Conservation (phyloP, 805 yeast genomes). For the Pichia ethanolica region DNA sequence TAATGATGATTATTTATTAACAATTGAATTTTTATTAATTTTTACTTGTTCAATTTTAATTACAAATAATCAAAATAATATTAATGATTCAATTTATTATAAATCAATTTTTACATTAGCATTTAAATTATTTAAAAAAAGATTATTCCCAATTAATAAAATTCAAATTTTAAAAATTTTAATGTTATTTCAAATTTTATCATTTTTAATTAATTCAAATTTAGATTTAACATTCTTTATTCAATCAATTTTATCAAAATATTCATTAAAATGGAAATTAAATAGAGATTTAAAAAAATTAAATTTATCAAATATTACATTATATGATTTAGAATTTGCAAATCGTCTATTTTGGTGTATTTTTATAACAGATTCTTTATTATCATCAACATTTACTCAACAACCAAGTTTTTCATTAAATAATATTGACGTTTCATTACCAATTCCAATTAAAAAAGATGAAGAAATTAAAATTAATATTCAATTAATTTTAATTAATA, state of each 20-base stretch:
- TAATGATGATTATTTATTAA: conserved; percentile 21
- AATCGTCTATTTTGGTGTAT: conserved; percentile 31
- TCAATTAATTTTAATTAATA: conserved; percentile 31
- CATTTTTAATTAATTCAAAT: not conserved
- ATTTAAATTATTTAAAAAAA: conserved; percentile 28
- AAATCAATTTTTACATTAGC: conserved; percentile 46
- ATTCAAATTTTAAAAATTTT: conserved; percentile 4
- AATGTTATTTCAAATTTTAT: conserved; percentile 2
- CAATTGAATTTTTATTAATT: conserved; percentile 44
- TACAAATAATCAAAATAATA: conserved; percentile 34
- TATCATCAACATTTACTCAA: conserved; percentile 22
- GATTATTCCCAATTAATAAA: not conserved
- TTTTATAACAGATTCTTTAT: conserved; percentile 22
- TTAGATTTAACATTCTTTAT: conserved; percentile 13
- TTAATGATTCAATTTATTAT: conserved; percentile 33
- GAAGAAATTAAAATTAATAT: conserved; percentile 34
- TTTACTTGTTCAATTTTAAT: conserved; percentile 43
- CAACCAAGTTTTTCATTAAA: conserved; percentile 24
- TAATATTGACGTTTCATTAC: conserved; percentile 25
- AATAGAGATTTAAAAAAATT: conserved; percentile 34
- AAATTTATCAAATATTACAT: conserved; percentile 25
- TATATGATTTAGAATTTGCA: conserved; percentile 35
- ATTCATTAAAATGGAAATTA: conserved; percentile 36
- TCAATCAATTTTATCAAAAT: conserved; percentile 49
- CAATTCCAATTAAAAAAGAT: conserved; percentile 31